These are phyloP conservation scores for Barnettozyma vustinii DNA, from an alignment of 805 yeast species.

Conservation along the genomic window DNA sequence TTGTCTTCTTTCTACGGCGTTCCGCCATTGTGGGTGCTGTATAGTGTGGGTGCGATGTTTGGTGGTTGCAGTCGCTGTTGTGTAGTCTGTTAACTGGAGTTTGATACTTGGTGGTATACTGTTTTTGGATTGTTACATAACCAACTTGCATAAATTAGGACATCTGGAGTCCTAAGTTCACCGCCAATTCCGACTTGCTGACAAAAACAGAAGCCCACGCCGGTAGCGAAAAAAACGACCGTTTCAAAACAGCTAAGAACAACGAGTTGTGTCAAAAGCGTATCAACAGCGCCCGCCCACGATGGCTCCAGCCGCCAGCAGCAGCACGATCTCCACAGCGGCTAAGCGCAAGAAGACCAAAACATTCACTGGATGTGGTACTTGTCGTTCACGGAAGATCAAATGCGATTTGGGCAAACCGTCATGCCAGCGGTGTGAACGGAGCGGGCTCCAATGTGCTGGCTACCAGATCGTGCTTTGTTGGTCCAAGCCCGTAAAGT, in stretches of 20 bases:
- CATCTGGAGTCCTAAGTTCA: not conserved
- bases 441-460: conserved; percentile 63
- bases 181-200: not conserved
- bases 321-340: not conserved
- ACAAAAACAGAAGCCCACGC: conserved; percentile 6
- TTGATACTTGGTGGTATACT: not conserved
- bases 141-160: not conserved
- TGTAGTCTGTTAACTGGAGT: not conserved
- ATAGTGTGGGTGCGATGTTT: not conserved
- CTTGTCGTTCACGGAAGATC: conserved; percentile 76
- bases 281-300: not conserved
- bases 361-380: conserved; percentile 84
- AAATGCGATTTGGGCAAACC: conserved; percentile 77
- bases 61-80: not conserved
- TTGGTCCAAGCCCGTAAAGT: conserved; percentile 58
- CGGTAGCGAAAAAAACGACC: not conserved
- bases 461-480: conserved; percentile 79
- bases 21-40: conserved; percentile 10
- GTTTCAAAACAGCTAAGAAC: not conserved
- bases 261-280: conserved; percentile 1
- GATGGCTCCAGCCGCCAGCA: not conserved
- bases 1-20: conserved; percentile 33
- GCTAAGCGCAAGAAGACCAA: conserved; percentile 42
- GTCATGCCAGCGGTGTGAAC: conserved; percentile 61
- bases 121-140: too few species aligned